A percentile compares a stretch with the other conserved stretches of the same genome.
Evolutionary conservation across 176 grass and related monocot genomes (phyloP).

Genomic region (Avena eriantha): DNA sequence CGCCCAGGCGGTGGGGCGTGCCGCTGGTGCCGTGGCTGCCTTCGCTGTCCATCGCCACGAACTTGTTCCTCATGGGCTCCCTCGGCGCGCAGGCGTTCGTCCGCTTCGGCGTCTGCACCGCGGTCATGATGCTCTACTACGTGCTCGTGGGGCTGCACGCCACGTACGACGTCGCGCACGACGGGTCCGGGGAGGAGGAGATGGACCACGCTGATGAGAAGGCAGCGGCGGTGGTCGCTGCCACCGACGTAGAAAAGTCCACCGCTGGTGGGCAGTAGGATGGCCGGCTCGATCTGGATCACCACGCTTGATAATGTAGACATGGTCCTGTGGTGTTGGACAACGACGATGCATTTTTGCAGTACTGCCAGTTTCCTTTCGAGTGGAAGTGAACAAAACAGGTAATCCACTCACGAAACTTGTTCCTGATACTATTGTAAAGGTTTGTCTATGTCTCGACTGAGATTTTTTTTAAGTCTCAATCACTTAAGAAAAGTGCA

Average conservation of each 20-base stretch:
- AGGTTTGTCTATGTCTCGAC: no score
- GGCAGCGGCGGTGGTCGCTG: background rate
- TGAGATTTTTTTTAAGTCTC: no score
- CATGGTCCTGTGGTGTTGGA: background rate
- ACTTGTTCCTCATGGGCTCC: conserved; percentile 22
- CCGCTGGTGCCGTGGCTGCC: conserved; percentile 25
- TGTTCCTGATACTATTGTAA: background rate
- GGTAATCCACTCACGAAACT: background rate
- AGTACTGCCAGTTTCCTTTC: background rate
- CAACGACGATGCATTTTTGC: background rate
- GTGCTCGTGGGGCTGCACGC: conserved; percentile 25
- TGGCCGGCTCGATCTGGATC: conserved; percentile 2
- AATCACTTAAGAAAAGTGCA: no score
- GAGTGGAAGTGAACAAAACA: background rate
- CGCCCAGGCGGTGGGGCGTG: background rate
- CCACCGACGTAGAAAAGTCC: conserved; percentile 1
- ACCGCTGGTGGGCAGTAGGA: background rate
- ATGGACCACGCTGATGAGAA: background rate
- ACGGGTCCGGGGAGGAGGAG: background rate
- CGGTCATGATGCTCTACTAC: conserved; percentile 23
- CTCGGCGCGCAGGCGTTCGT: conserved; percentile 18
- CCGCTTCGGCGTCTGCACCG: conserved; percentile 19
- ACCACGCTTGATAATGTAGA: background rate
- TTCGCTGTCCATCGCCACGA: background rate
- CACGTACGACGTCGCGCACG: conserved; percentile 29